A percentile compares a stretch with the other conserved stretches of the same genome.
phyloP scores from a whole-genome alignment of 345 rosid genomes.

The Eucalyptus rudis region DNA sequence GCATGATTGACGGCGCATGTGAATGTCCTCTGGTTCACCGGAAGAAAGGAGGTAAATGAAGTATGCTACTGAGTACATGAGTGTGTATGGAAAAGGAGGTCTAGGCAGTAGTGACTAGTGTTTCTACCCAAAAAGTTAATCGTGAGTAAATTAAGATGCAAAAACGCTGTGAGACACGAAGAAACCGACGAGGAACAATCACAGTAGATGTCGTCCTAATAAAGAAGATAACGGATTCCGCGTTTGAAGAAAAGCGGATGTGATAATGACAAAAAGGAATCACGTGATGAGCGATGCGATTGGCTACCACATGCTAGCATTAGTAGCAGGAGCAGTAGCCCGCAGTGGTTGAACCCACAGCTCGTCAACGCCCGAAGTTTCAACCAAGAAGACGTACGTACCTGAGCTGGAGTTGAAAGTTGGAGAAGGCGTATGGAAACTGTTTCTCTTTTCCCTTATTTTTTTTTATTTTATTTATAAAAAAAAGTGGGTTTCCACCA shows the following conservation, averaged over 20 bases:
- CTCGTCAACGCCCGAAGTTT: background rate
- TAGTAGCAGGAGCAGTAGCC: background rate
- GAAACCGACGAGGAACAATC: background rate
- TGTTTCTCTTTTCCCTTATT: background rate
- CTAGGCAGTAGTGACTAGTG: background rate
- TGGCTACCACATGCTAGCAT: background rate
- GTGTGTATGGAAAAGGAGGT: background rate
- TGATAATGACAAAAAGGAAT: background rate
- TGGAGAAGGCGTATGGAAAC: background rate
- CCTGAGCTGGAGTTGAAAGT: background rate
- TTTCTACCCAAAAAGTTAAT: background rate
- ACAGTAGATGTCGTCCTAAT: background rate
- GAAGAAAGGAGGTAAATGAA: too few species aligned
- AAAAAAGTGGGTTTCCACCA: background rate
- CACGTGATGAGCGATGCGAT: background rate
- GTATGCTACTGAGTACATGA: background rate
- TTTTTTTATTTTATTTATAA: rapidly evolving
- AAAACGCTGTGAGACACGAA: background rate
- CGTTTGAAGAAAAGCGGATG: background rate
- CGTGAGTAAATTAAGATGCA: background rate
- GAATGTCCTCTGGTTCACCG: background rate
- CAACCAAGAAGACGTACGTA: background rate
- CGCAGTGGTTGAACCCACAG: background rate
- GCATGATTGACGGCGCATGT: background rate
- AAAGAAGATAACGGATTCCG: background rate